Evolutionary conservation across 805 yeast genomes (phyloP).

Genomic region (Candida argentea): DNA sequence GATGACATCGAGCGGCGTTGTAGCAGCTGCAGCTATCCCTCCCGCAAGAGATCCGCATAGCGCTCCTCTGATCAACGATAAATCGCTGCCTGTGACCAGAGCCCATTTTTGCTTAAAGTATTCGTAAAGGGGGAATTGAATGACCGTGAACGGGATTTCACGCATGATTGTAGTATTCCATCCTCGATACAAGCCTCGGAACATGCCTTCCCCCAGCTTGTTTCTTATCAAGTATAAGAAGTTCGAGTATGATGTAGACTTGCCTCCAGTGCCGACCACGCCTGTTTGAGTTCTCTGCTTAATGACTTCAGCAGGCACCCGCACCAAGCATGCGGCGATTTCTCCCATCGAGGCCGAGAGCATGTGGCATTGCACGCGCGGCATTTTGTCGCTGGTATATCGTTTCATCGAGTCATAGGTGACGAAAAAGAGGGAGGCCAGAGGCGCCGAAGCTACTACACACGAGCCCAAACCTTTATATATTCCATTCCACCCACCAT

Average conservation of each 20-base stretch:
- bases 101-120: conserved; percentile 54
- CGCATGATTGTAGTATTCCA: conserved; percentile 88
- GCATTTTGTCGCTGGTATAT: conserved; percentile 21
- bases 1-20: conserved; percentile 72
- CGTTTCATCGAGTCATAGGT: conserved; percentile 73
- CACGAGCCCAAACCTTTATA: conserved; percentile 91
- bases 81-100: conserved; percentile 17
- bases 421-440: conserved; percentile 39
- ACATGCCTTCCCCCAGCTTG: conserved; percentile 65
- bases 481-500: conserved; percentile 90
- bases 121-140: conserved; percentile 93
- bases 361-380: conserved; percentile 58
- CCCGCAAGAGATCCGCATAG: conserved; percentile 77
- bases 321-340: conserved; percentile 80
- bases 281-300: conserved; percentile 83
- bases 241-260: conserved; percentile 58
- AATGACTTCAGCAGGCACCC: conserved; percentile 96
- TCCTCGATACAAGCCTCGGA: conserved; percentile 81
- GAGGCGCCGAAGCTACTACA: conserved; percentile 89
- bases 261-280: conserved; percentile 19
- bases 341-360: conserved; percentile 83
- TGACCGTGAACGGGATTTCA: conserved; percentile 93
- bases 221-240: conserved; percentile 52
- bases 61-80: conserved; percentile 70
- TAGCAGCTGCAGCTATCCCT: conserved; percentile 69